Evolutionary conservation across 805 yeast species (phyloP).

Genomic region (Yamadazyma endophytica): DNA sequence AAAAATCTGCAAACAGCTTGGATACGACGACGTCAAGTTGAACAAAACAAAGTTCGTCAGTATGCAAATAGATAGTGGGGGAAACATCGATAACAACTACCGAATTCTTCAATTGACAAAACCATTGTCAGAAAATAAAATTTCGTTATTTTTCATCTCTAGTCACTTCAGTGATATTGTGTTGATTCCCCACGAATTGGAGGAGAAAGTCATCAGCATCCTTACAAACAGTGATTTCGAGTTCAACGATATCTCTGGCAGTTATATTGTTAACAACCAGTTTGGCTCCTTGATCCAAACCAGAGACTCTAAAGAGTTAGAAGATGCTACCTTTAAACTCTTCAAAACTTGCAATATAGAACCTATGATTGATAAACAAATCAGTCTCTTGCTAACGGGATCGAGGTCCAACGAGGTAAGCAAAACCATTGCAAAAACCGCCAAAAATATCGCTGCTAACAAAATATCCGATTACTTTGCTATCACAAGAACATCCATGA

Average conservation of each 20-base stretch:
- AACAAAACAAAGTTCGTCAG: constrained; percentile 44
- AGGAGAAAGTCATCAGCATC: constrained; percentile 42
- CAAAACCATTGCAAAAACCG: constrained; percentile 39
- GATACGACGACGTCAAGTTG: constrained; percentile 34
- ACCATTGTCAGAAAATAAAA: constrained; percentile 54
- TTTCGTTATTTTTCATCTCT: constrained; percentile 57
- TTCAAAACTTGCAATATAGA: constrained; percentile 34
- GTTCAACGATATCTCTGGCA: constrained; percentile 42
- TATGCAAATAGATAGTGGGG: constrained; percentile 61
- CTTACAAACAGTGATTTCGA: constrained; percentile 40
- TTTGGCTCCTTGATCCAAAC: neutral
- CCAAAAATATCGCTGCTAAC: constrained; percentile 30
- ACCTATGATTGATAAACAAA: constrained; percentile 40
- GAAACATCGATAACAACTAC: constrained; percentile 45
- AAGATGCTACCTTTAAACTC: constrained; percentile 29
- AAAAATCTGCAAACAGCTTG: constrained; percentile 22
- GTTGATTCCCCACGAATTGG: constrained; percentile 46
- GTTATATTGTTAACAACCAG: constrained; percentile 27
- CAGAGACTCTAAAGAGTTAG: constrained; percentile 15
- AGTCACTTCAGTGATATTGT: constrained; percentile 64
- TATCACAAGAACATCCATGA: constrained; percentile 47
- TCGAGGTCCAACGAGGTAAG: constrained; percentile 49
- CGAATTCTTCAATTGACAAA: constrained; percentile 53
- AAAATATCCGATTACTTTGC: constrained; percentile 44
- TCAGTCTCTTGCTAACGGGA: constrained; percentile 51